phyloP scores from a whole-genome alignment of 352 stramenopile genomes.

The Phytophthora vignae region DNA sequence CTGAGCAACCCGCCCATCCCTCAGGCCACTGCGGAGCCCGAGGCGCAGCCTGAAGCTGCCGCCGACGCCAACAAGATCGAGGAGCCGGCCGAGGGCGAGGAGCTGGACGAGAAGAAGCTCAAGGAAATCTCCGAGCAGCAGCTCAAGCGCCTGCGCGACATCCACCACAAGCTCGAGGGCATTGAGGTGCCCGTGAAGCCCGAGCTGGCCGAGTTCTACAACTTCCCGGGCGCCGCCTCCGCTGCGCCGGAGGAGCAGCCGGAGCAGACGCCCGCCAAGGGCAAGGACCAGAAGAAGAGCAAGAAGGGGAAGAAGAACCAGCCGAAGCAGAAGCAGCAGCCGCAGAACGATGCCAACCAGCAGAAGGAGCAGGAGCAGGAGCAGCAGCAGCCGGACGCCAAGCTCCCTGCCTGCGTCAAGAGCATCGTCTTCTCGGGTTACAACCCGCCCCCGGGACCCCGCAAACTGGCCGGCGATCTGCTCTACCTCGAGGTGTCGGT shows the following conservation, averaged over 20 bases:
- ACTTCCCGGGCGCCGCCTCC: slow-evolving; percentile 34
- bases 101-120: slow-evolving; percentile 61
- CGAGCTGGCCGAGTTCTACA: slow-evolving; percentile 79
- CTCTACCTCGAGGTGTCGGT: slow-evolving; percentile 92
- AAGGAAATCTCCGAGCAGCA: slow-evolving; percentile 86
- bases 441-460: slow-evolving; percentile 93
- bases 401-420: slow-evolving; percentile 86
- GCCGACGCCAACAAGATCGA: slow-evolving; percentile 24
- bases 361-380: slow-evolving; percentile 41
- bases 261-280: slow-evolving; percentile 40
- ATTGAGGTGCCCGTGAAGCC: slow-evolving; percentile 72
- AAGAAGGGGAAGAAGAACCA: slow-evolving; percentile 55
- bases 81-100: slow-evolving; percentile 20
- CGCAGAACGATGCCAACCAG: slow-evolving; percentile 38
- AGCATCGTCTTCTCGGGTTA: slow-evolving; percentile 95
- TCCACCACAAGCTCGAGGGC: slow-evolving; percentile 84
- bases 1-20: slow-evolving; percentile 87
- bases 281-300: slow-evolving; percentile 47
- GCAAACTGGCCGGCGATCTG: slow-evolving; percentile 93
- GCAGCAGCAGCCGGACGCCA: slow-evolving; percentile 52
- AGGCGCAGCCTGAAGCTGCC: slow-evolving; percentile 31
- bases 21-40: slow-evolving; percentile 39
- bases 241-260: slow-evolving; percentile 15
- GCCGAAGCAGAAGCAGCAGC: slow-evolving; percentile 30
- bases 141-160: slow-evolving; percentile 79